phyloP scores from a whole-genome alignment of 805 yeast genomes.

The Starmerella geochares region DNA sequence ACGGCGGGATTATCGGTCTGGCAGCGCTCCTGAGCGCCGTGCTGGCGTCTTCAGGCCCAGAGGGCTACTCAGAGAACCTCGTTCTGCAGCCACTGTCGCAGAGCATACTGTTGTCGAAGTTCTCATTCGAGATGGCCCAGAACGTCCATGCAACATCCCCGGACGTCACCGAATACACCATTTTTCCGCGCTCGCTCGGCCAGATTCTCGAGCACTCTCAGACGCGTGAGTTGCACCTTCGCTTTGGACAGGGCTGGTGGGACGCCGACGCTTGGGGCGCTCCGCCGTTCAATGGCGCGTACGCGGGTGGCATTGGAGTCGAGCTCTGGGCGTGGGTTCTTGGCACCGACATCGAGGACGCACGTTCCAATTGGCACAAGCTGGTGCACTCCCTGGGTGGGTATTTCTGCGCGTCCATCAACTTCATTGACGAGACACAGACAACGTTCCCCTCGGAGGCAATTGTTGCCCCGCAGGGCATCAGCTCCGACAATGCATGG shows the following conservation, averaged over 20 bases:
- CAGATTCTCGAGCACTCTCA: constrained; percentile 59
- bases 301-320: constrained; percentile 88
- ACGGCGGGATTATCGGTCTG: background rate
- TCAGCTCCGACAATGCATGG: constrained; percentile 22
- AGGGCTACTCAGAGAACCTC: constrained; percentile 48
- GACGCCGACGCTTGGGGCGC: constrained; percentile 80
- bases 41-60: background rate
- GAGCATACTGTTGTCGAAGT: constrained; percentile 58
- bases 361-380: constrained; percentile 56
- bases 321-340: constrained; percentile 84
- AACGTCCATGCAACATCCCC: background rate
- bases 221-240: constrained; percentile 65
- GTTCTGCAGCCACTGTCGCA: constrained; percentile 61
- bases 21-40: background rate
- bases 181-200: constrained; percentile 70
- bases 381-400: constrained; percentile 75
- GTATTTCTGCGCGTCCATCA: constrained; percentile 86
- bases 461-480: constrained; percentile 22
- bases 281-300: constrained; percentile 59
- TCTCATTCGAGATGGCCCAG: constrained; percentile 41
- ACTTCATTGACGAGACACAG: constrained; percentile 68
- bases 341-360: constrained; percentile 45
- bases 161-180: constrained; percentile 26
- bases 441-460: constrained; percentile 54
- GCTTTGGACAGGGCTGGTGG: constrained; percentile 95